Evolutionary conservation across 1,139 yeast species (phyloP), one percentile per base, ranked within the genome.

Genomic region (Blastobotrys petasosporus): DNA sequence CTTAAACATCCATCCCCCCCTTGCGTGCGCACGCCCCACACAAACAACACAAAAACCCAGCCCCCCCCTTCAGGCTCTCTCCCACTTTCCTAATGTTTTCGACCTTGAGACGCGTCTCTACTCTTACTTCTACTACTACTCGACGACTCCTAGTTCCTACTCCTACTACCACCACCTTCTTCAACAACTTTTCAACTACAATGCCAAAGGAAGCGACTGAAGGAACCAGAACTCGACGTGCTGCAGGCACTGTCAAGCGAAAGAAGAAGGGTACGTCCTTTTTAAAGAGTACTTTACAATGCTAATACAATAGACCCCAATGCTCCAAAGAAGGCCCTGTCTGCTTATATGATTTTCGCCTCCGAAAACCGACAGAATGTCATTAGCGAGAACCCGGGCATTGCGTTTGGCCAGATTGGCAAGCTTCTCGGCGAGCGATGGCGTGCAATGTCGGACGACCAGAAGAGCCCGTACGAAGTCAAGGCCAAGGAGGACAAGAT

Each of bases 291-390:
- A 20, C 7, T 4, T 4, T 7, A 20, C 25, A 20, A 7, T 20
- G 25, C 25, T 20, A 20, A 20, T 7, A 20, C 25, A 4, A 4
- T 20, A 20, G 25, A 20, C 25, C 97, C 98, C 74, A 90, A 90
- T 71, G 98, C 98, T 56, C 98, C 98, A 68, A 92, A 92, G 86
- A 84, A 97, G 71, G 88, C 97, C 34, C 75, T 92, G 67, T 87
- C 97, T 52, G 97, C 97, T 47, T 92, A 92, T 81, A 90, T 92
- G 97, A 88, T 85, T 79, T 92, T 88, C 65, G 97, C 97, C 61
- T 87, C 86, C 66, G 97, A 88, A 64, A 85, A 85, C 79, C 88
- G 98, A 76, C 97, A 90, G 69, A 79, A 80, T 56, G 95, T 92
- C 60, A 79, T 95, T 69, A 81, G 92, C 54, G 97, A 88, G 69